A percentile compares a stretch with the other conserved stretches of the same genome.
Evolutionary conservation across 208 protist genomes (phyloP).

Genomic region (Angomonas deanei): DNA sequence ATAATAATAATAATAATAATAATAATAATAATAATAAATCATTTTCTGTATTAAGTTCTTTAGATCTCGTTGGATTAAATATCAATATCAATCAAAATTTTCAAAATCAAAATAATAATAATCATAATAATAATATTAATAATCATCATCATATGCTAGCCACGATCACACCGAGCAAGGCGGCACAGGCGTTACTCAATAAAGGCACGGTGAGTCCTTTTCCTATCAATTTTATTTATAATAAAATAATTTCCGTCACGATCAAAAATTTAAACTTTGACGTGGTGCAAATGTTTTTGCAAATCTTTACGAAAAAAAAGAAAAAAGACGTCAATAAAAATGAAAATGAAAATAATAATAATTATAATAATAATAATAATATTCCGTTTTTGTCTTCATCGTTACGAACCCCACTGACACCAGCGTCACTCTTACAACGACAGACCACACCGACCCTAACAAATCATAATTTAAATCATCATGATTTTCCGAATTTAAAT

Average conservation of each 20-base stretch:
- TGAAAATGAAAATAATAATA: neutral
- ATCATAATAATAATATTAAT: constrained; percentile 1
- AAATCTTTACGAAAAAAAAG: too few species aligned
- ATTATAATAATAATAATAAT: neutral
- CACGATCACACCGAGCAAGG: neutral
- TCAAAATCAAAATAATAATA: neutral
- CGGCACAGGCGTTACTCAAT: neutral
- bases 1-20: constrained; percentile 3
- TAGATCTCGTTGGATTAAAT: neutral
- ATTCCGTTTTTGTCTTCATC: neutral
- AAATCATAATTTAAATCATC: neutral
- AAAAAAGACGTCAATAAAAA: neutral
- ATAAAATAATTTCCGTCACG: neutral
- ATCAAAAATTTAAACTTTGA: neutral
- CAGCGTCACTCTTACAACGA: neutral
- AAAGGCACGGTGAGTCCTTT: neutral
- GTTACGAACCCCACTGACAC: neutral
- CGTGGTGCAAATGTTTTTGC: neutral
- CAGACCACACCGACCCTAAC: too few species aligned
- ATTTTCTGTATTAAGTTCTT: neutral
- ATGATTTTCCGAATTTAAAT: neutral
- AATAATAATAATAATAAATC: neutral
- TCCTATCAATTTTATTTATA: neutral
- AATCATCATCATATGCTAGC: neutral
- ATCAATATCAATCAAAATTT: neutral